Evolutionary conservation across 176 grass and related monocot species (phyloP), one percentile per base, ranked within the genome.

Genomic region (Musa acuminata): DNA sequence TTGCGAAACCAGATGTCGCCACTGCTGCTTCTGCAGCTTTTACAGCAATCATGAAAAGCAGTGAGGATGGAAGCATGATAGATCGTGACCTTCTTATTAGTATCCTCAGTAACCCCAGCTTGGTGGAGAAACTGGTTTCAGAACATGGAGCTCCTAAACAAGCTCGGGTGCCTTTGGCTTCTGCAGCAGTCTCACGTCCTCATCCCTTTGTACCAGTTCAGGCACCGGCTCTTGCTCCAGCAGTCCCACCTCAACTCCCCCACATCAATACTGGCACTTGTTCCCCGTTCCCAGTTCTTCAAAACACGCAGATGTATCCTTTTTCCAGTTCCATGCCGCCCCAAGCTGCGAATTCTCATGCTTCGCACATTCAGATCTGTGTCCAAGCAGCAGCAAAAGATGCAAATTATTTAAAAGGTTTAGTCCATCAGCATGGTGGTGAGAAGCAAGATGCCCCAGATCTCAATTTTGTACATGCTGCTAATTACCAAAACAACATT

Each of bases 391-490:
- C 35, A 23, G 11, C 51, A 51, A 96, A 77, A 55, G 96, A 84
- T 26, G 72, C 85, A 19, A 80, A 79, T 79, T 99, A 95, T 58
- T 91, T 89, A 62, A 91, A 91, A 77, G 89, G 60, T 52, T 85
- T 99, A 7, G 89, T 99, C 75, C 86, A 91, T 66, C 91, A 95
- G 71, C 96, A 99, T 79, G 96, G 96, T 48, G 93, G 83, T 59
- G 89, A 93, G 51, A 92, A 77, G 70, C 83, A 87, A 68, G 89
- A 86, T 59, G 25, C 71, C 53, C 19, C 49, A 27, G 79, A 85
- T 73, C 80, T 71, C 14, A 78, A 78, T 70, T 59, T 57, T 50
- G 26, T 75, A 55, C 87, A 87, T 24, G 81, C 75, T 65, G 81
- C 79, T 81, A 77, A 72, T 74, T 86, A 90, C 73, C 74, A 81